Percentiles rank a stretch among this genome's conserved stretches.
These are phyloP conservation scores for Leccinum incarnatum DNA, from an alignment of 768 basidiomycete genomes.

Conservation along the genomic window DNA sequence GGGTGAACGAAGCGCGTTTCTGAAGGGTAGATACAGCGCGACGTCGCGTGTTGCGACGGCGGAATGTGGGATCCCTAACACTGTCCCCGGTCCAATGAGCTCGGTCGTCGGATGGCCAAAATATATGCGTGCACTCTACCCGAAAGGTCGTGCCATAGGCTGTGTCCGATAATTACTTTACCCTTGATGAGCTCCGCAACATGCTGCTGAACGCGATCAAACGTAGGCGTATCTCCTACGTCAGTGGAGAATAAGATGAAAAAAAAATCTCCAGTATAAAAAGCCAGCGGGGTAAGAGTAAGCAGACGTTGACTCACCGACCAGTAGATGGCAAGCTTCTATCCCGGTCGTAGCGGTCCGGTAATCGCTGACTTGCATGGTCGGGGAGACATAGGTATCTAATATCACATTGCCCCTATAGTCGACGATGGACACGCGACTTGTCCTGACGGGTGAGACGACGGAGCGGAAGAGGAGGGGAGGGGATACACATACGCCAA, in stretches of 20 bases:
- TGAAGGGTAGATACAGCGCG: conserved; percentile 76
- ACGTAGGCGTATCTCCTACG: conserved; percentile 44
- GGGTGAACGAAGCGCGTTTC: conserved; percentile 62
- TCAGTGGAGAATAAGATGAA: conserved; percentile 1
- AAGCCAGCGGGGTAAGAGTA: not conserved
- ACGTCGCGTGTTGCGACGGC: conserved; percentile 79
- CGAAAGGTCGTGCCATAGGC: conserved; percentile 78
- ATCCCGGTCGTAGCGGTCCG: conserved; percentile 64
- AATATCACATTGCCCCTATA: conserved; percentile 57
- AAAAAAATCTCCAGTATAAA: not conserved
- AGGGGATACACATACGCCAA: conserved; percentile 57
- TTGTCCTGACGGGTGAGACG: conserved; percentile 22
- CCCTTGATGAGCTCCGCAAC: conserved; percentile 66
- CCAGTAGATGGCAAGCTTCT: conserved; percentile 38
- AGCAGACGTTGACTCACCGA: conserved; percentile 30
- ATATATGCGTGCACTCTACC: conserved; percentile 40
- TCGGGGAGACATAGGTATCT: conserved; percentile 67
- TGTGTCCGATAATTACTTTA: conserved; percentile 73
- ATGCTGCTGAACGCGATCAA: conserved; percentile 61
- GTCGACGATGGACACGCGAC: conserved; percentile 54
- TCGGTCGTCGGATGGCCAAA: not conserved
- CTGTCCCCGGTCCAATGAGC: conserved; percentile 36
- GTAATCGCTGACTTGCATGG: conserved; percentile 67
- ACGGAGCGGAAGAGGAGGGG: conserved; percentile 3
- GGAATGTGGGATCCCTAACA: conserved; percentile 77